Base-by-base conservation (phyloP, 2,329 filamentous ascomycete genomes). In the Acephala macrosclerotiorum region DNA sequence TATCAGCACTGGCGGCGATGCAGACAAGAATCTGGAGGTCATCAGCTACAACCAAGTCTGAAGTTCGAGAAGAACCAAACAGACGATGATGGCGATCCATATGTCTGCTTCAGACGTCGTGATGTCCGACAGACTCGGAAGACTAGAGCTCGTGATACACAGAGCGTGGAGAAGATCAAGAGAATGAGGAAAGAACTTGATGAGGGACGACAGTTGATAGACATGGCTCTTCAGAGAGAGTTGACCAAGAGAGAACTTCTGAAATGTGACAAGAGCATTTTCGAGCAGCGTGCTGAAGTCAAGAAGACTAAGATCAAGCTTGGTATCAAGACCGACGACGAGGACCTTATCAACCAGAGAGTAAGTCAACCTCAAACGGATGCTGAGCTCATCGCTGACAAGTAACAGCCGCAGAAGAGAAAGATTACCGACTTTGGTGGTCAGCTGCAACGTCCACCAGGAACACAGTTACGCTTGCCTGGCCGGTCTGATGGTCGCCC, bases 1-100 rank as follows among this genome's bases (percentile, higher is more conserved):
- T 97, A 97, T 82, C 89, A 93, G 76, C 91, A 97, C 78, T 99
- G 96, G 96, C 94, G 90, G 79, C 81, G 84, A 67, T 87, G 88
- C 74, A 87, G 93, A 60, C 82, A 89, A 73, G 83, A 83, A 35
- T 85, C 84, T 65, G 87, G 87, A 70, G 96, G 95, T 77, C 89
- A 86, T 72, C 82, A 90, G 6, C 82, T 98, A 67, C 91, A 94
- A 75, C 88, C 93, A 8, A 85, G 83, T 25, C 87, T 98, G 77
- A 97, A 97, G 82, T 96, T 97, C 71, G 96, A 99, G 81, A 96
- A 90, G 56, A 93, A 96, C 69, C 91, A 93, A 76, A 95, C 98
- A 71, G 96, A 91, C 67, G 96, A 99, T 78, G 96, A 99, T 77
- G 89, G 92, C 74, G 96, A 99, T 80, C 96, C 96, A 58, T 99